Conservation (phyloP, 345 rosid genomes). For the Iberis pinnata region DNA sequence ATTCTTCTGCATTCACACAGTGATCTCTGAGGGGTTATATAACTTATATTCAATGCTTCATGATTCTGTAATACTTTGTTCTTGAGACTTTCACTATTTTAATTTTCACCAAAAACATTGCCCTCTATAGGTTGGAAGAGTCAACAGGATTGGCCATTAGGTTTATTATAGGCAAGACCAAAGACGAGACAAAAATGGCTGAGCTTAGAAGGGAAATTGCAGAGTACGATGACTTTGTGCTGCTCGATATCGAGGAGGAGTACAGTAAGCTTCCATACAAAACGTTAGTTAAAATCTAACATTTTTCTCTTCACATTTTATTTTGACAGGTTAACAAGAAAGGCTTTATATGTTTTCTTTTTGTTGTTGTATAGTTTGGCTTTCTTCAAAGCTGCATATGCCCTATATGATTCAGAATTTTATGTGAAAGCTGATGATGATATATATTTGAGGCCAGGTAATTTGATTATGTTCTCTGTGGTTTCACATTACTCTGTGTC, state of each 20-base stretch:
- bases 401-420: slow-evolving; percentile 74
- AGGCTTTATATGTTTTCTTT: background rate
- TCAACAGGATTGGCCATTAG: slow-evolving; percentile 75
- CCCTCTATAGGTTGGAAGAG: slow-evolving; percentile 62
- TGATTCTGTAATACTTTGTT: background rate
- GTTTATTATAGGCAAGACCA: slow-evolving; percentile 69
- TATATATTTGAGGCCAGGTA: slow-evolving; percentile 87
- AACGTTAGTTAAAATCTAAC: slow-evolving; percentile 59
- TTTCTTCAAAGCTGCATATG: slow-evolving; percentile 82
- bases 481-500: background rate
- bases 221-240: slow-evolving; percentile 73
- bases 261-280: slow-evolving; percentile 96
- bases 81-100: background rate
- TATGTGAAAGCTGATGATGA: slow-evolving; percentile 97
- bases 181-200: slow-evolving; percentile 48
- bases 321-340: background rate
- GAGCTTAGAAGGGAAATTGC: slow-evolving; percentile 65
- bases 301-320: background rate
- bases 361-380: slow-evolving; percentile 46
- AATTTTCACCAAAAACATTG: background rate
- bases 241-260: slow-evolving; percentile 90
- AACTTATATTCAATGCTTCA: background rate
- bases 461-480: background rate
- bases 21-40: too few relatives aligned
- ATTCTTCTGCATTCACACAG: too few relatives aligned